phyloP scores from a whole-genome alignment of 176 grass and related monocot species.

The Rhynchospora tenuis region DNA sequence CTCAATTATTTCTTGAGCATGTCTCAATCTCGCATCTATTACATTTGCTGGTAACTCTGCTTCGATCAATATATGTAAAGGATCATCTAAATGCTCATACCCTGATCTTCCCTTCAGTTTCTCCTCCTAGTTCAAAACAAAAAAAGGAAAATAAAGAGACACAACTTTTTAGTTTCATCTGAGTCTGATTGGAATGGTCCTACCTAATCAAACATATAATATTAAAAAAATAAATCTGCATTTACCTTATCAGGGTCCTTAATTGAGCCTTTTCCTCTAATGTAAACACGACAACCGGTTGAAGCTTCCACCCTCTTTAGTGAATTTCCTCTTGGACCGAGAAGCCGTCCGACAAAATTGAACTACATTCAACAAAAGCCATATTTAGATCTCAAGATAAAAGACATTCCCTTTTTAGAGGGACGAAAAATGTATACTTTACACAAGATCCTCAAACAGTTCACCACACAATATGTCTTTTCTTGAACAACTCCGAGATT shows the following conservation, averaged over 20 bases:
- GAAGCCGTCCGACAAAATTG: conserved; percentile 98
- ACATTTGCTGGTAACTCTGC: conserved; percentile 87
- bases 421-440: not conserved
- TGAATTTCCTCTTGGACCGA: conserved; percentile 93
- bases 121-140: conserved; percentile 68
- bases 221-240: conserved; percentile 20
- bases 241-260: conserved; percentile 89
- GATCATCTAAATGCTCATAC: conserved; percentile 91
- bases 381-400: conserved; percentile 30
- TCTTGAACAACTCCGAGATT: not conserved
- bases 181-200: not conserved
- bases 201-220: not conserved
- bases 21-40: conserved; percentile 71
- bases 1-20: conserved; percentile 91
- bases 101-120: conserved; percentile 83
- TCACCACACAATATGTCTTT: not conserved
- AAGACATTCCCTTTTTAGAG: conserved; percentile 19
- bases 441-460: not conserved
- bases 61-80: conserved; percentile 93
- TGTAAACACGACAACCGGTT: conserved; percentile 95
- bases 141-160: conserved; percentile 15
- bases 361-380: conserved; percentile 38
- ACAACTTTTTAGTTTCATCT: not conserved
- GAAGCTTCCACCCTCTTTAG: conserved; percentile 93
- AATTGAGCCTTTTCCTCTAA: conserved; percentile 96